Percentiles rank a stretch among this genome's conserved stretches.
Evolutionary conservation across 2,329 filamentous ascomycete species (phyloP).

Genomic region (Fusarium camptoceras): DNA sequence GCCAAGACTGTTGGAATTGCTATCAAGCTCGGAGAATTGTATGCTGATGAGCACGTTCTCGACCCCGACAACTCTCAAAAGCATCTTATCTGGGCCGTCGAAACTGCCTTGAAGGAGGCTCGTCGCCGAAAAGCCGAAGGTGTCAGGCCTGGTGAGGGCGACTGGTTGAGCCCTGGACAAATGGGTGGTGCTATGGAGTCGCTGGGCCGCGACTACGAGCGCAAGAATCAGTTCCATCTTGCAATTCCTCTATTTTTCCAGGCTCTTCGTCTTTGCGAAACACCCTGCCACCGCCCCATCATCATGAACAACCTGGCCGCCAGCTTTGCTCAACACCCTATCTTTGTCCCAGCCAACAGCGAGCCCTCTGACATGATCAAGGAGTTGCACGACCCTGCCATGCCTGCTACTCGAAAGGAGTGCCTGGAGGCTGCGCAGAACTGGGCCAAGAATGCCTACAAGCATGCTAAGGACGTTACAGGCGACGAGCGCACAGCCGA

Average conservation of each 20-base stretch:
- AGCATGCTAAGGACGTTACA: constrained; percentile 72
- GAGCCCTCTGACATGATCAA: constrained; percentile 48
- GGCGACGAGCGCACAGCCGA: constrained; percentile 77
- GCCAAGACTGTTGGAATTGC: constrained; percentile 80
- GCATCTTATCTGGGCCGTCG: constrained; percentile 83
- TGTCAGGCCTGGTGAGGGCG: constrained; percentile 75
- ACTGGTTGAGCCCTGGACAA: constrained; percentile 77
- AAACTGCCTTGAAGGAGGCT: constrained; percentile 80
- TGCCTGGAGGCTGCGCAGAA: constrained; percentile 76
- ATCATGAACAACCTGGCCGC: constrained; percentile 88
- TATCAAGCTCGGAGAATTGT: constrained; percentile 87
- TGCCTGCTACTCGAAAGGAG: constrained; percentile 64
- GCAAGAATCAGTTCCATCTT: constrained; percentile 79
- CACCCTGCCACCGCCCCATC: constrained; percentile 80
- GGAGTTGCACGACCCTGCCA: constrained; percentile 46
- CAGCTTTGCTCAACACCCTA: constrained; percentile 75
- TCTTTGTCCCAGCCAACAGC: constrained; percentile 49
- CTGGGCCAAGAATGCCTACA: constrained; percentile 84
- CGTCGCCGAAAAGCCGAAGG: constrained; percentile 74
- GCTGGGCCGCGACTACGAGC: constrained; percentile 81
- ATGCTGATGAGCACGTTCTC: constrained; percentile 79
- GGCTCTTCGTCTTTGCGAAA: constrained; percentile 75
- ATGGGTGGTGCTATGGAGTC: constrained; percentile 81
- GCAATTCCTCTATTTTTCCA: constrained; percentile 89
- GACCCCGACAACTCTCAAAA: constrained; percentile 77